Base-by-base conservation (phyloP, 1,284 basidiomycete species). In the Termitomyces sp. region DNA sequence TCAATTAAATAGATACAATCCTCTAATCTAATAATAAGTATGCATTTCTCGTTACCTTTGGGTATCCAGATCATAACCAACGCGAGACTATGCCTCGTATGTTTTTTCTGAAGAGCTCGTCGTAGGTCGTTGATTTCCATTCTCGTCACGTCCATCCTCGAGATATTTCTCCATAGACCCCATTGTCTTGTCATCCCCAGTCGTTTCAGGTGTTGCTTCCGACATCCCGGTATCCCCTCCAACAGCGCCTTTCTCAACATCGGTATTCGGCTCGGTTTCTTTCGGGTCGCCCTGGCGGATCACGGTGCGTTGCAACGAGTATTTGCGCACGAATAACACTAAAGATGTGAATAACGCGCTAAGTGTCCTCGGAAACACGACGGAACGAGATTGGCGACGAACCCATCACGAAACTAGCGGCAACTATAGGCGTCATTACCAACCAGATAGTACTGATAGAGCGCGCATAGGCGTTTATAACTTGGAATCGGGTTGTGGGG, bases 371-470 rank as follows among this genome's bases (percentile, higher is more conserved):
- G 31, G 55, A 28, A 24, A 13, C 33, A 31, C 46, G 33, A 41
- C 18, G 9, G 52, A 46, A 24, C 41, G 19, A n/a, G n/a, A 35
- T 47, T 33, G 45, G n/a, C 43, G 14, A 68, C 77, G 60, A 56
- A 83, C 83, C 72, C 67, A 87, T 70, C 26, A 89, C 56, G 57
- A 88, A 72, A 18, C 76, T 75, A 28, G 73, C 71, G n/a, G 80
- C 84, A 14, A 78, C 39, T 13, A 88, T 63, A 0, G 86, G 84
- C 4, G 81, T 81, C 62, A 74, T 76, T 24, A 86, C 79, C 52
- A 89, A 65, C 89, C 91, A 93, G 50, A 93, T 84, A 39, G 73
- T 78, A 56, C 75, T 74, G 37, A 93, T 81, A 0, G 88, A 78
- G 45, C 79, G 68, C 3, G 87, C 76, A 68, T 86, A 93, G 0